Percentiles rank a stretch among this genome's conserved stretches.
Evolutionary conservation across 108 stramenopile species (phyloP).

Genomic region (Parietichytrium sp.): DNA sequence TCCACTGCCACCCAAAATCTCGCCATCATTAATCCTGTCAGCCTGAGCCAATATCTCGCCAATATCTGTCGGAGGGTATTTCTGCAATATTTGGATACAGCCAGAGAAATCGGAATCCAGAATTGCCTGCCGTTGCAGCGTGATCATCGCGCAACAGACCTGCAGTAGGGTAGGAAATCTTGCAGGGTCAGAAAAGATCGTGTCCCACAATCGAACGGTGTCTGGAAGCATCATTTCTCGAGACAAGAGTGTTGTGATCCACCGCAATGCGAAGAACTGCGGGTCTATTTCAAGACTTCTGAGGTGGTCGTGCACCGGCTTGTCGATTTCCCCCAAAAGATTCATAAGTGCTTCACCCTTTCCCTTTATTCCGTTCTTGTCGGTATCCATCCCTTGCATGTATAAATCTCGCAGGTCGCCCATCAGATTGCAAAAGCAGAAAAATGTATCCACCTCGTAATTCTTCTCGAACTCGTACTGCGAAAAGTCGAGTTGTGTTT

Average conservation of each 20-base stretch:
- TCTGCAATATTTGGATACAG: constrained; percentile 51
- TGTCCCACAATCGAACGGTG: constrained; percentile 95
- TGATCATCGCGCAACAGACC: constrained; percentile 85
- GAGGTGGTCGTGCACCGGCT: constrained; percentile 78
- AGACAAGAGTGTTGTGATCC: constrained; percentile 92
- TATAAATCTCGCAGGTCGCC: constrained; percentile 84
- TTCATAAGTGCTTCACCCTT: constrained; percentile 74
- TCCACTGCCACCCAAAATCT: too few species aligned
- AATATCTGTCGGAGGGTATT: constrained; percentile 48
- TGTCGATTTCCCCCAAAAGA: constrained; percentile 76
- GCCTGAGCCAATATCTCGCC: not conserved
- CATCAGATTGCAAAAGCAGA: constrained; percentile 83
- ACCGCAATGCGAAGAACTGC: constrained; percentile 79
- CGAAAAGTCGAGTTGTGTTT: not conserved
- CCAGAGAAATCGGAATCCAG: constrained; percentile 64
- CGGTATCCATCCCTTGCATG: constrained; percentile 76
- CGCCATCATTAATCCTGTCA: not conserved
- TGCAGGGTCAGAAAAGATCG: constrained; percentile 84
- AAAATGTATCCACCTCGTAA: constrained; percentile 87
- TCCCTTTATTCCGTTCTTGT: constrained; percentile 79
- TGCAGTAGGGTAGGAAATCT: constrained; percentile 86
- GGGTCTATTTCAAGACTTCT: constrained; percentile 76
- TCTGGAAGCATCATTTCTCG: constrained; percentile 88
- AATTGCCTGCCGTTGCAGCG: constrained; percentile 75
- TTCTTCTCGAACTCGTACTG: constrained; percentile 28